phyloP scores from a whole-genome alignment of 2,329 filamentous ascomycete species.

The Alternaria tenuissima region DNA sequence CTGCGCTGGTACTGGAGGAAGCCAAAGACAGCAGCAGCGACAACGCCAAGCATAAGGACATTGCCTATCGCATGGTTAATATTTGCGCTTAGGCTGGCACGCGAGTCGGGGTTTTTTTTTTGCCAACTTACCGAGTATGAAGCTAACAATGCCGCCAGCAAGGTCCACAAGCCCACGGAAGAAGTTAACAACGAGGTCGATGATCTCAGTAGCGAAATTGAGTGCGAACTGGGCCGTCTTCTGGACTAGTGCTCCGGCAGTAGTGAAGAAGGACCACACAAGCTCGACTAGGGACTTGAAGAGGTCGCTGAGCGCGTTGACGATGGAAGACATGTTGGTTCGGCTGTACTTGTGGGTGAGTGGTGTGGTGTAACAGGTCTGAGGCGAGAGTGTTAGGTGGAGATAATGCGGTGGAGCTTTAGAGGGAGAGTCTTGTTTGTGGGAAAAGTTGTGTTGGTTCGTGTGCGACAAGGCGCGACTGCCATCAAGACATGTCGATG shows the following conservation, averaged over 20 bases:
- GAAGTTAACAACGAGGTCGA: constrained; percentile 45
- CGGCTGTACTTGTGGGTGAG: not conserved
- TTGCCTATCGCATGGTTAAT: constrained; percentile 39
- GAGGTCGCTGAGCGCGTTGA: constrained; percentile 44
- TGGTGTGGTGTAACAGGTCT: not conserved
- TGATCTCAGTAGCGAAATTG: constrained; percentile 35
- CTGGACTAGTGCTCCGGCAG: constrained; percentile 42
- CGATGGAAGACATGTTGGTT: constrained; percentile 44
- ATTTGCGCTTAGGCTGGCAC: not conserved
- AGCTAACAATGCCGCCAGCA: constrained; percentile 44
- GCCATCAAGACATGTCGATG: constrained; percentile 5
- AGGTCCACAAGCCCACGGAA: constrained; percentile 45
- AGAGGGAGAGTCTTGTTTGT: not conserved
- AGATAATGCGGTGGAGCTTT: not conserved
- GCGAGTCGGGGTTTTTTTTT: not conserved
- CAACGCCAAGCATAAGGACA: constrained; percentile 45
- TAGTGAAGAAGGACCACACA: constrained; percentile 48
- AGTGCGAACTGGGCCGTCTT: constrained; percentile 40
- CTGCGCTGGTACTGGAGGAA: constrained; percentile 49
- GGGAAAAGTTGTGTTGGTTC: constrained; percentile 5
- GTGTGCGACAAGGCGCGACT: constrained; percentile 16
- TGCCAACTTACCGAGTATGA: constrained; percentile 40
- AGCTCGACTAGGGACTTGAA: constrained; percentile 44
- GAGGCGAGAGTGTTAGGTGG: not conserved
- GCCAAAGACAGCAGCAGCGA: constrained; percentile 43